Percentiles rank a stretch among this genome's conserved stretches.
These are phyloP conservation scores for Trichoderma citrinoviride DNA, from an alignment of 2,329 filamentous ascomycete species.

Conservation along the genomic window DNA sequence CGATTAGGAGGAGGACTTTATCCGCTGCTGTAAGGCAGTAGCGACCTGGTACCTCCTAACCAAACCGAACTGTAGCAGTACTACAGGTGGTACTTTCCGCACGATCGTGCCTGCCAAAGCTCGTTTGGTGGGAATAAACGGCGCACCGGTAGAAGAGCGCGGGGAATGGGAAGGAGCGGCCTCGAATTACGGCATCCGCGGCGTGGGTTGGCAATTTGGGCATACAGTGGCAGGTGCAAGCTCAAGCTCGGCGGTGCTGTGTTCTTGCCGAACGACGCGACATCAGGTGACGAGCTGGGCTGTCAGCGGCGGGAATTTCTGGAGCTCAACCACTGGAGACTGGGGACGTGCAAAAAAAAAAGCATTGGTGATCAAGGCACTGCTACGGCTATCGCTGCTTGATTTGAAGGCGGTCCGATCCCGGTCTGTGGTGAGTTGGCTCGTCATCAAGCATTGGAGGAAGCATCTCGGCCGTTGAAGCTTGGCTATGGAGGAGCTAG, in stretches of 20 bases:
- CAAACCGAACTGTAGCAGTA: neutral
- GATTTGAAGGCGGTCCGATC: too few relatives aligned
- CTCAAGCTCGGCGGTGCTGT: neutral
- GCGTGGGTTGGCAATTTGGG: neutral
- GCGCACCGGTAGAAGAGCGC: constrained; percentile 7
- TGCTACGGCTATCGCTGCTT: too few relatives aligned
- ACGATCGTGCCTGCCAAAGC: neutral
- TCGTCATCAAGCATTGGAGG: too few relatives aligned
- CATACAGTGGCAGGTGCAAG: neutral
- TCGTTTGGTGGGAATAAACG: constrained; percentile 5
- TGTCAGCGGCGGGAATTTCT: neutral
- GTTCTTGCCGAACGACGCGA: neutral
- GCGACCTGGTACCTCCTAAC: neutral
- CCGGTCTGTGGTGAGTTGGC: too few relatives aligned
- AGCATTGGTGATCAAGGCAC: too few relatives aligned
- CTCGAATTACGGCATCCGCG: constrained; percentile 2
- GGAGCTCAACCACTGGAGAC: neutral
- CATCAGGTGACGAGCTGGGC: constrained; percentile 1
- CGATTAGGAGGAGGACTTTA: neutral
- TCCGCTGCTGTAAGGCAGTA: neutral
- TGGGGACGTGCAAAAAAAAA: neutral
- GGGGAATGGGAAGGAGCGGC: constrained; percentile 5
- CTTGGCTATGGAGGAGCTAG: too few relatives aligned
- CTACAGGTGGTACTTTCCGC: neutral
- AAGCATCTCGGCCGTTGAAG: too few relatives aligned